These are phyloP conservation scores for Entoloma clypeatum DNA, from an alignment of 1,284 basidiomycete species.

Conservation along the genomic window DNA sequence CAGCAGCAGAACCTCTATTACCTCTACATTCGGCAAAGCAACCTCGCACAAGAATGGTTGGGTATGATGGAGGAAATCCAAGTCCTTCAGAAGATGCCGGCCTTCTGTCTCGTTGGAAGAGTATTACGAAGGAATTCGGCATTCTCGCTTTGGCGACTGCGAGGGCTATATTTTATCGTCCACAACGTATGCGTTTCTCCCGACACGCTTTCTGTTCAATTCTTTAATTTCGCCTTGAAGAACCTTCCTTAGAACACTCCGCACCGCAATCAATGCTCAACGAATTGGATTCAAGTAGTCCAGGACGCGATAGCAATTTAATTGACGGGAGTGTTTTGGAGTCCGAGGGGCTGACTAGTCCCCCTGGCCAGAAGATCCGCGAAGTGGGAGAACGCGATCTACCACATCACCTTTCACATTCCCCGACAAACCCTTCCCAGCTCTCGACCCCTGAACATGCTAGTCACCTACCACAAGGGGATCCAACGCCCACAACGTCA, in stretches of 20 bases:
- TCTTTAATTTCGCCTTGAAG: conserved; percentile 9
- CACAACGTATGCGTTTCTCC: conserved; percentile 17
- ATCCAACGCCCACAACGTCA: too few species aligned
- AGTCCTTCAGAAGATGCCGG: conserved; percentile 22
- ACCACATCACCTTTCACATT: not conserved
- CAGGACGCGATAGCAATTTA: too few species aligned
- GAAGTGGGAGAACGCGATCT: conserved; percentile 4
- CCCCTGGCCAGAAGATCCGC: too few species aligned
- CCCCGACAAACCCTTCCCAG: too few species aligned
- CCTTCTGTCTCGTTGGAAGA: conserved; percentile 28
- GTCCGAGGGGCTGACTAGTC: too few species aligned
- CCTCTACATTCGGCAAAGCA: conserved; percentile 31
- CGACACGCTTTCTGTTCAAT: conserved; percentile 4
- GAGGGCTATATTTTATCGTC: conserved; percentile 14
- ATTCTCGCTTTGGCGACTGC: conserved; percentile 27
- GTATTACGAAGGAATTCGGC: conserved; percentile 22
- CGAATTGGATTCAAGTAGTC: too few species aligned
- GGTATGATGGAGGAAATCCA: conserved; percentile 22
- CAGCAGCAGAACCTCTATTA: conserved; percentile 29
- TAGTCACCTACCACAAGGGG: too few species aligned
- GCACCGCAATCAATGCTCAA: too few species aligned
- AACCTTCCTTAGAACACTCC: too few species aligned
- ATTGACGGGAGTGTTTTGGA: too few species aligned
- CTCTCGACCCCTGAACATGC: conserved; percentile 4
- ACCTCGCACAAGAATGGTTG: conserved; percentile 25